Conservation (phyloP, 345 rosid genomes). For the Turnera subulata region DNA sequence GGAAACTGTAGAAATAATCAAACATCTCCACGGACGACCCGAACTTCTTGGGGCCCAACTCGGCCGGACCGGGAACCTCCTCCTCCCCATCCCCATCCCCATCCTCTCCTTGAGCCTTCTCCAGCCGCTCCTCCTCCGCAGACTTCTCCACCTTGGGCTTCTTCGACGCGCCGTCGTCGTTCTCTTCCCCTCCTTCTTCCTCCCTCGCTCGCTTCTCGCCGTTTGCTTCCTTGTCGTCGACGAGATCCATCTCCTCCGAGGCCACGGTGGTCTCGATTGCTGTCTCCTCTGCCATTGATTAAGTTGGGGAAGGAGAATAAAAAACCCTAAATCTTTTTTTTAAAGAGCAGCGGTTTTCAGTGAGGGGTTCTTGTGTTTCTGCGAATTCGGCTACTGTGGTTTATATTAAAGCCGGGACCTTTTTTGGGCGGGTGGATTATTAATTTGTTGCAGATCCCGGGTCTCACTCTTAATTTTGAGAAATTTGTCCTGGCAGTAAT, state of each 20-base stretch:
- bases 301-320: no score
- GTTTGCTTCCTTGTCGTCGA: slow-evolving; percentile 1
- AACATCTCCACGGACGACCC: slow-evolving; percentile 70
- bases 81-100: no score
- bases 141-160: slow-evolving; percentile 46
- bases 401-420: no score
- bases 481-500: no score
- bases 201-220: slow-evolving; percentile 14
- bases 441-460: no score
- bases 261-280: slow-evolving; percentile 1
- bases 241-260: slow-evolving; percentile 12
- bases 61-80: slow-evolving; percentile 32
- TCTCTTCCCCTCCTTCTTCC: slow-evolving; percentile 1
- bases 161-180: slow-evolving; percentile 36
- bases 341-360: no score
- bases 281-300: slow-evolving; percentile 11
- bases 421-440: no score
- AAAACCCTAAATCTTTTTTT: no score
- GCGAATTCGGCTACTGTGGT: no score
- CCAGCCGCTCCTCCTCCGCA: slow-evolving; percentile 15
- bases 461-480: no score
- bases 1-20: slow-evolving; percentile 57
- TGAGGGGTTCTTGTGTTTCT: no score
- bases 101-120: slow-evolving; percentile 19
- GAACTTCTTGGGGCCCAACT: slow-evolving; percentile 80